A percentile compares a stretch with the other conserved stretches of the same genome.
Conservation (phyloP, 176 grass and related monocot species). For the Oryza australiensis region DNA sequence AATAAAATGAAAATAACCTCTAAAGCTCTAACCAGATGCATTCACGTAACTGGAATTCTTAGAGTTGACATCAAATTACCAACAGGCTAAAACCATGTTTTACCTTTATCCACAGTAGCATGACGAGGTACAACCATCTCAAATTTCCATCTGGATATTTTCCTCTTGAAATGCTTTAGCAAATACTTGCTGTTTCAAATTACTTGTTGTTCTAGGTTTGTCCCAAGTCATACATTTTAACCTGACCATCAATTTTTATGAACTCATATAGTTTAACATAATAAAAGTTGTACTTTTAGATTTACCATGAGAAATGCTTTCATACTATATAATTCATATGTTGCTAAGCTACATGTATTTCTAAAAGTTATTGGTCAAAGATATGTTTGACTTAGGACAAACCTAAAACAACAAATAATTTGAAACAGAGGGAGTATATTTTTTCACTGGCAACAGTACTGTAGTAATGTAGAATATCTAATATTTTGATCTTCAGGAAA, state of each 20-base stretch:
- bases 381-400: too few relatives aligned
- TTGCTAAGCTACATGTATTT: too few relatives aligned
- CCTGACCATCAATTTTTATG: too few relatives aligned
- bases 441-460: not conserved
- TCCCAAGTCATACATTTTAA: too few relatives aligned
- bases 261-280: too few relatives aligned
- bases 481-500: conserved; percentile 15
- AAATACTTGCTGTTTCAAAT: not conserved
- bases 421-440: not conserved
- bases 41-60: not conserved
- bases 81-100: not conserved
- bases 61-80: not conserved
- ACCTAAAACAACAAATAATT: too few relatives aligned
- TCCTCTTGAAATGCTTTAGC: not conserved
- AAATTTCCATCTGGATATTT: not conserved
- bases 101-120: conserved; percentile 14
- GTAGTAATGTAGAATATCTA: not conserved
- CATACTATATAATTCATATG: too few relatives aligned
- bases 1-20: not conserved
- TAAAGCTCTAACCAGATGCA: not conserved
- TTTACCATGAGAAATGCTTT: too few relatives aligned
- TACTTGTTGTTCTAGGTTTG: too few relatives aligned
- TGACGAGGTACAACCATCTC: not conserved
- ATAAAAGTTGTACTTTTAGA: too few relatives aligned
- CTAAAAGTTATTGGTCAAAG: too few relatives aligned